Evolutionary conservation across 139 green algal genomes (phyloP).

Genomic region (Chlamydomonas asymmetrica): DNA sequence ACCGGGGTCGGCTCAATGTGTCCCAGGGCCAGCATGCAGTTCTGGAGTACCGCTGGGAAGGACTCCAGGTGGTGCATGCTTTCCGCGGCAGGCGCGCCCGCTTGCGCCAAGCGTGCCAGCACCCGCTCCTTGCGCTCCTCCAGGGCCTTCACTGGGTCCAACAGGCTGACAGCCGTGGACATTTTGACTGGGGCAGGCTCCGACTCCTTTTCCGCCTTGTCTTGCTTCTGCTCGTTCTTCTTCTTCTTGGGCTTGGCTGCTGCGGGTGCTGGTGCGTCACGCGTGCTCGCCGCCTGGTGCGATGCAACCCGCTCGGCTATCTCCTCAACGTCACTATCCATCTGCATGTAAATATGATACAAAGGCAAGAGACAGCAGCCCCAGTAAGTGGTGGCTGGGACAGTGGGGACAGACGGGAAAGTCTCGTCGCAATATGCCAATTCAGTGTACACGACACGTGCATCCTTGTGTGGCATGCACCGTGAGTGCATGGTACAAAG

Average conservation of each 20-base stretch:
- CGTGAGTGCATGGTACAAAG: too few species aligned
- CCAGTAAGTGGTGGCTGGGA: too few species aligned
- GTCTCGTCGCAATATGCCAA: too few species aligned
- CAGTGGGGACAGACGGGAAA: too few species aligned
- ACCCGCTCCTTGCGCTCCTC: not conserved
- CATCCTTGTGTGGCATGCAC: too few species aligned
- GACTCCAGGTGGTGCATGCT: too few species aligned
- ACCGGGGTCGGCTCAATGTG: constrained; percentile 70
- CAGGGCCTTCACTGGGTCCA: not conserved
- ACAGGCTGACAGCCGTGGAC: constrained; percentile 40
- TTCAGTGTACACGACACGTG: too few species aligned
- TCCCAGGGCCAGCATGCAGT: constrained; percentile 65
- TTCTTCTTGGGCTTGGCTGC: not conserved
- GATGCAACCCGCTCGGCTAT: constrained; percentile 1
- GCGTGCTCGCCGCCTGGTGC: constrained; percentile 11
- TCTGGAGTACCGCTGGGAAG: constrained; percentile 48
- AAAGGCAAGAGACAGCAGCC: constrained; percentile 4
- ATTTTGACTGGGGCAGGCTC: constrained; percentile 1
- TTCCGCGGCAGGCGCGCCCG: not conserved
- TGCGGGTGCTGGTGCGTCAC: not conserved
- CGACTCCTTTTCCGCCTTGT: not conserved
- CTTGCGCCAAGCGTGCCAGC: not conserved
- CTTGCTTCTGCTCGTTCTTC: constrained; percentile 8
- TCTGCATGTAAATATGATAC: too few species aligned
- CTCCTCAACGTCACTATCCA: constrained; percentile 19